phyloP scores from a whole-genome alignment of 2,329 filamentous ascomycete species.

The Arthrobotrys musiformis region DNA sequence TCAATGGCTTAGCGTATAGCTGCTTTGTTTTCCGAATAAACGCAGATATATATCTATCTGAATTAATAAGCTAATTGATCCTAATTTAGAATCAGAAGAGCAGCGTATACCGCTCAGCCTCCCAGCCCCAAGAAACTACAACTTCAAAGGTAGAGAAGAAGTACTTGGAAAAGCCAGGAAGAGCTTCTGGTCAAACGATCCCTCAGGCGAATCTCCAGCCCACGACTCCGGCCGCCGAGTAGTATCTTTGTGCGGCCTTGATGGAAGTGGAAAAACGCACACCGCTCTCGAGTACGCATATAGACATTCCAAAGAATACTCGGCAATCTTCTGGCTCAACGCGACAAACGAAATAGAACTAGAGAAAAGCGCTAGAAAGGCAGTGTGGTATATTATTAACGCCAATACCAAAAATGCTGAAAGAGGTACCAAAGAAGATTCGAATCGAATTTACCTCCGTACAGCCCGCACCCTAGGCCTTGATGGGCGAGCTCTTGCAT shows the following conservation, averaged over 20 bases:
- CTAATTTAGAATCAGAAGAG: background rate
- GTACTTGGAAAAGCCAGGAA: background rate
- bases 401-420: background rate
- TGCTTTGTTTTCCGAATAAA: too few species aligned
- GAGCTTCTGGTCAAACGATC: background rate
- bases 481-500: background rate
- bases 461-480: background rate
- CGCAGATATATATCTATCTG: too few species aligned
- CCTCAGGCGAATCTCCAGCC: background rate
- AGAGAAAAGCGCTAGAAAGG: background rate
- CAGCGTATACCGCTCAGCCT: background rate
- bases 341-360: background rate
- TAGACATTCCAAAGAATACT: background rate
- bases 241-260: conserved; percentile 3
- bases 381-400: background rate
- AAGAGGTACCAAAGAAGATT: background rate
- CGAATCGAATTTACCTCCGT: background rate
- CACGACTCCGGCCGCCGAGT: background rate
- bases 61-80: too few species aligned
- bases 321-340: conserved; percentile 9
- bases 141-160: conserved; percentile 1
- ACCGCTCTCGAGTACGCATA: conserved; percentile 23
- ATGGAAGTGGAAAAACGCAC: conserved; percentile 18
- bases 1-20: too few species aligned
- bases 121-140: background rate